Base-by-base conservation (phyloP, 495 filamentous ascomycete species). In the Tuber microsphaerosporum region DNA sequence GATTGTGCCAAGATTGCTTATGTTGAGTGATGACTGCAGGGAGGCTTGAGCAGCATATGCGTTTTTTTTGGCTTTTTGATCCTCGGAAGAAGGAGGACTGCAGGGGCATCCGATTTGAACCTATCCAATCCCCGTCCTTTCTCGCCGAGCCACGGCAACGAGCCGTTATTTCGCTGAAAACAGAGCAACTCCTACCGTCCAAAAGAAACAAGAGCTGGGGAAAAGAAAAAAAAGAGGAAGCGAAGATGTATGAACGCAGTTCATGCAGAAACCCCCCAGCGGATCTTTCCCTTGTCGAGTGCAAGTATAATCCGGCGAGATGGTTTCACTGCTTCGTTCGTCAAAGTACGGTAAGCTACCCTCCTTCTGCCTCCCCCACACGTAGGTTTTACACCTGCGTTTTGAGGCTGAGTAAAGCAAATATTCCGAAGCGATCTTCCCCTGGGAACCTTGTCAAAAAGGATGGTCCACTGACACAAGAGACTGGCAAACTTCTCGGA, bases 11-110 rank as follows among this genome's bases (percentile, higher is more conserved):
- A 61, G n/a, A 65, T 65, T 65, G 10, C 48, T 56, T 56, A 22
- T 31, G 56, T n/a, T 65, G 56, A 65, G 26, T 65, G 56, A 65
- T 65, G 56, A 65, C 56, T 65, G 56, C 56, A 65, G 56, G 48
- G n/a, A 65, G 56, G 56, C 56, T 65, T 65, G 56, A 65, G 56
- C 56, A 26, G 31, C n/a, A 65, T 65, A 8, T 56, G 56, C 56
- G 56, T 65, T 65, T 65, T 65, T 51, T 65, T 65, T 65, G 56
- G 56, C 56, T 31, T 31, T 17, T 65, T 17, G n/a, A 65, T 65
- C 56, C n/a, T 31, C 26, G 12, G 26, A 5, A 2, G 51, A 56
- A 56, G 51, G 17, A 0, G 10, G 56, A 65, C 56, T 65, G 56
- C 56, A 65, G 56, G 56, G 56, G 56, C 26, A 65, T 65, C 56